A percentile compares a stretch with the other conserved stretches of the same genome.
These are phyloP conservation scores for Thraustochytrium sp. DNA, from an alignment of 352 stramenopile species.

Conservation along the genomic window DNA sequence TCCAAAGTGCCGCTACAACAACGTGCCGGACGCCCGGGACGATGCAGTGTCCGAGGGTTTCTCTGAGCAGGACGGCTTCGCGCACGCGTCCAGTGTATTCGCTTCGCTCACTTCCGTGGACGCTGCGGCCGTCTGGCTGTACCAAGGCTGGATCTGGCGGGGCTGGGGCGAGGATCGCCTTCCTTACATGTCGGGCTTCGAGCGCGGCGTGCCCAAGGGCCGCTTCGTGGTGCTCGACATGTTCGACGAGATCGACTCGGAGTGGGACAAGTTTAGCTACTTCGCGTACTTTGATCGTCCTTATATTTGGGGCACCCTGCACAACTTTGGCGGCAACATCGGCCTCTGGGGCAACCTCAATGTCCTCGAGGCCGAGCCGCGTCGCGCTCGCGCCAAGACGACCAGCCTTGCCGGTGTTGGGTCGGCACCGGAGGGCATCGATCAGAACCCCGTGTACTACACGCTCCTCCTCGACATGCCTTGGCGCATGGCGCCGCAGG, in stretches of 20 bases:
- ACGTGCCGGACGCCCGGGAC: too few relatives aligned
- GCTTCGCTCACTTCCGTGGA: conserved; percentile 48
- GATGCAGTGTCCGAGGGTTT: background rate
- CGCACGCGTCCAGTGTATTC: conserved; percentile 45
- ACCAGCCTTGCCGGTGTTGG: conserved; percentile 47
- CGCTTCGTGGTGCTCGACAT: conserved; percentile 53
- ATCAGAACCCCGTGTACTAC: conserved; percentile 55
- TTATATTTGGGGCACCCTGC: conserved; percentile 52
- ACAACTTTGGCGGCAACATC: conserved; percentile 54
- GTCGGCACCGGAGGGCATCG: conserved; percentile 53
- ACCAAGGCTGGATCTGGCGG: conserved; percentile 52
- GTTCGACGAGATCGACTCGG: conserved; percentile 28
- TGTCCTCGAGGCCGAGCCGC: conserved; percentile 33
- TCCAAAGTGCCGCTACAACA: background rate
- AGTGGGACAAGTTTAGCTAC: conserved; percentile 51
- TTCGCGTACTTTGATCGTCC: conserved; percentile 49
- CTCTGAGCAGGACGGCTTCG: conserved; percentile 30
- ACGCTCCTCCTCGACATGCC: conserved; percentile 50
- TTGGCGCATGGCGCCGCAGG: conserved; percentile 10
- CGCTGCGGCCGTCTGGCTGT: conserved; percentile 50
- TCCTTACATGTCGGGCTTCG: conserved; percentile 49
- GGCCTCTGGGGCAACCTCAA: conserved; percentile 49
- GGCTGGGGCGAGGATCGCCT: conserved; percentile 48
- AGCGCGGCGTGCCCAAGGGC: conserved; percentile 44
- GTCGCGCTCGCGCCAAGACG: background rate